Evolutionary conservation across 2,329 filamentous ascomycete genomes (phyloP).

Genomic region (Hypoxylon sp.): DNA sequence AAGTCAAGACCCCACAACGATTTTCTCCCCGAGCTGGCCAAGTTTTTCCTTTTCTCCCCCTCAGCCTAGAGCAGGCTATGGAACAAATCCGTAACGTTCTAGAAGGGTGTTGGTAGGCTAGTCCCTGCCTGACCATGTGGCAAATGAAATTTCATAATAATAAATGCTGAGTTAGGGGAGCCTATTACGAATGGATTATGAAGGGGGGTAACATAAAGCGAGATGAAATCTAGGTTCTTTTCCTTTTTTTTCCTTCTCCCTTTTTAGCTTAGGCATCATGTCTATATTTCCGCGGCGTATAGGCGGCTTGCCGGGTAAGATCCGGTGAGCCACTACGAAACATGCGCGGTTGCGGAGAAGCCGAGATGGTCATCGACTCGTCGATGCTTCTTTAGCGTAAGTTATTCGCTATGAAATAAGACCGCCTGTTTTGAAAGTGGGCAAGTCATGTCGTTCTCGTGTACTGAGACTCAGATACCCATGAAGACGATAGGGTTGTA

Average conservation of each 20-base stretch:
- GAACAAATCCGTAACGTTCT: slow-evolving; percentile 47
- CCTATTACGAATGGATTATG: slow-evolving; percentile 26
- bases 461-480: slow-evolving; percentile 21
- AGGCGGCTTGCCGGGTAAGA: slow-evolving; percentile 51
- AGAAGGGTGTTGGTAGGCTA: slow-evolving; percentile 36
- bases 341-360: slow-evolving; percentile 43
- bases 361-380: slow-evolving; percentile 35
- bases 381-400: slow-evolving; percentile 23
- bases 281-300: slow-evolving; percentile 45
- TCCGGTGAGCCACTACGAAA: slow-evolving; percentile 48
- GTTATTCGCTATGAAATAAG: slow-evolving; percentile 10
- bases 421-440: slow-evolving; percentile 19
- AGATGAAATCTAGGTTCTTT: slow-evolving; percentile 30
- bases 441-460: slow-evolving; percentile 12
- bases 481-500: slow-evolving; percentile 14
- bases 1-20: slow-evolving; percentile 39
- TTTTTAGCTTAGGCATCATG: slow-evolving; percentile 41
- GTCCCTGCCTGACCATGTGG: slow-evolving; percentile 47
- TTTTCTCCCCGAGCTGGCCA: slow-evolving; percentile 38
- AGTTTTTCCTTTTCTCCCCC: slow-evolving; percentile 29
- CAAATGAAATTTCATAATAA: slow-evolving; percentile 43
- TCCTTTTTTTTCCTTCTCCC: slow-evolving; percentile 21
- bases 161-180: slow-evolving; percentile 24
- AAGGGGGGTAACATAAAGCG: slow-evolving; percentile 33
- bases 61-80: slow-evolving; percentile 41